These are phyloP conservation scores for Fraxinus platypoda DNA, from an alignment of 305 asterid species.

Conservation along the genomic window DNA sequence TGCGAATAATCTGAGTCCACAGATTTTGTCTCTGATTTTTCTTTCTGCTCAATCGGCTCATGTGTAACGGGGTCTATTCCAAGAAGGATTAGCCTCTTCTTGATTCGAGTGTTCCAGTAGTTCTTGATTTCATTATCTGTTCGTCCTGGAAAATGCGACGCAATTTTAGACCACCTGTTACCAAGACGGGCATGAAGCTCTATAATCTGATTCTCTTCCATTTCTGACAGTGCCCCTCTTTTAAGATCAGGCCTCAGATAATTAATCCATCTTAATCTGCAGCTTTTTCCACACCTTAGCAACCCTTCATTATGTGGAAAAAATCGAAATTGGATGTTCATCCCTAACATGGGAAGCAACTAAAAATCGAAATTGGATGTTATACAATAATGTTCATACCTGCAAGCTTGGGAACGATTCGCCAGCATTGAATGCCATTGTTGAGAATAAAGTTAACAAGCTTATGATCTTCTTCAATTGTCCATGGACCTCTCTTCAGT, in stretches of 20 bases:
- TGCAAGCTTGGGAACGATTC: constrained; percentile 65
- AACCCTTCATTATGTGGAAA: constrained; percentile 31
- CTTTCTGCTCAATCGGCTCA: constrained; percentile 30
- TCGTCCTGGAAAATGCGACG: constrained; percentile 58
- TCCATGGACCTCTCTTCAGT: constrained; percentile 71
- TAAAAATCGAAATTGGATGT: not conserved
- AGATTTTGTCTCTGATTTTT: not conserved
- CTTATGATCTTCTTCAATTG: constrained; percentile 65
- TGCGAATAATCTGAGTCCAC: not conserved
- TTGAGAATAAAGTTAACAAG: constrained; percentile 47
- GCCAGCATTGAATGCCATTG: constrained; percentile 69
- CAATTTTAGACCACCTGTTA: constrained; percentile 72
- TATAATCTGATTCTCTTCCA: constrained; percentile 56
- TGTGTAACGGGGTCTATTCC: constrained; percentile 54
- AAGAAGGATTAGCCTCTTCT: constrained; percentile 42
- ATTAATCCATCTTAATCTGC: constrained; percentile 61
- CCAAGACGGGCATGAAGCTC: constrained; percentile 65
- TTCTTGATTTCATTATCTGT: constrained; percentile 56
- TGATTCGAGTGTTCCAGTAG: constrained; percentile 58
- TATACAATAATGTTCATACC: constrained; percentile 31
- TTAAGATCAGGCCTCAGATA: constrained; percentile 64
- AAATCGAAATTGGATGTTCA: not conserved
- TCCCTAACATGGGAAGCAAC: not conserved
- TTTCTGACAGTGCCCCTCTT: constrained; percentile 48
- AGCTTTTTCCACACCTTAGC: constrained; percentile 59